Conservation (phyloP, 1,284 basidiomycete species). For the Kalmanozyma brasiliensis region DNA sequence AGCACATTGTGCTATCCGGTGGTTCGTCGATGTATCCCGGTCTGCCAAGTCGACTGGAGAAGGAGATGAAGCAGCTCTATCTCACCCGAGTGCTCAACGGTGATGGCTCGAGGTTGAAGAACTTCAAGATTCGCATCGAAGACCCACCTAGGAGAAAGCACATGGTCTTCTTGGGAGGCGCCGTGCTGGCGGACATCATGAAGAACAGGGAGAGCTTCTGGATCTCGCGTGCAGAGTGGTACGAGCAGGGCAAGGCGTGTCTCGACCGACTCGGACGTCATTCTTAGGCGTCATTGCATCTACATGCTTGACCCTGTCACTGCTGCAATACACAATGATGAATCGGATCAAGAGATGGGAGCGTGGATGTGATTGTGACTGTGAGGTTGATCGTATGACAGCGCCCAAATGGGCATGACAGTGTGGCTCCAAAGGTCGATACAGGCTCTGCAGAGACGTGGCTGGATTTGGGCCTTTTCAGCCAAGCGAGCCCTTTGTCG, state of each 20-base stretch:
- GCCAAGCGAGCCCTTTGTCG: too few species aligned
- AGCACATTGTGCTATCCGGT: slow-evolving; percentile 96
- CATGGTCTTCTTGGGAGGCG: slow-evolving; percentile 98
- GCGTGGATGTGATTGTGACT: too few species aligned
- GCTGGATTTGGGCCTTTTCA: too few species aligned
- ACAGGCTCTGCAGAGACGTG: too few species aligned
- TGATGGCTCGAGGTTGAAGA: slow-evolving; percentile 90
- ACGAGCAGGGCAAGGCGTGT: slow-evolving; percentile 64
- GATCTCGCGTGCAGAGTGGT: slow-evolving; percentile 67
- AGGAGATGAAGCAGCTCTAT: slow-evolving; percentile 99
- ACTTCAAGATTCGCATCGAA: slow-evolving; percentile 99
- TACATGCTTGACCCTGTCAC: not conserved
- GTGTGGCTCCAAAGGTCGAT: too few species aligned
- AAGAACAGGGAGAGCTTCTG: slow-evolving; percentile 93
- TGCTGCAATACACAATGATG: slow-evolving; percentile 17
- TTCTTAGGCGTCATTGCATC: too few species aligned
- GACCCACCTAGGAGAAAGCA: slow-evolving; percentile 97
- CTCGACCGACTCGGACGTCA: slow-evolving; percentile 64
- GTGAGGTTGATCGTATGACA: too few species aligned
- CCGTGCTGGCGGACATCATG: slow-evolving; percentile 88
- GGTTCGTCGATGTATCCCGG: slow-evolving; percentile 97
- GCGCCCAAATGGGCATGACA: too few species aligned
- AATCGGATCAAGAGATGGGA: not conserved
- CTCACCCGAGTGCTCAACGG: slow-evolving; percentile 86
- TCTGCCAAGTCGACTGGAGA: slow-evolving; percentile 92